Base-by-base conservation (phyloP, 306 rosid species). In the Gastrolobium villosum region DNA sequence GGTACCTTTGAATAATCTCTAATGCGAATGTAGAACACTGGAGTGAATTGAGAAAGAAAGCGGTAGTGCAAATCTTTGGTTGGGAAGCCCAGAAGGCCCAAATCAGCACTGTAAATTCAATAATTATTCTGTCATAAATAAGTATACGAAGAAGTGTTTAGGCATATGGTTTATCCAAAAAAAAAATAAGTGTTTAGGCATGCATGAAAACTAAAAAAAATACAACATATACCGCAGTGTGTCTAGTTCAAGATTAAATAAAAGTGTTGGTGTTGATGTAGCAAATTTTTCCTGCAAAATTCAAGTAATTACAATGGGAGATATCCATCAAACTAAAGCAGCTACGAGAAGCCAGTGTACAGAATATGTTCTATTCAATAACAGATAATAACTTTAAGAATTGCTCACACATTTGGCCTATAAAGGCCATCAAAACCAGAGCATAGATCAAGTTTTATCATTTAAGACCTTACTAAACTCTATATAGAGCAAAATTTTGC, bases 221-320 rank as follows among this genome's bases (percentile, higher is more conserved):
- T 54, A 62, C 26, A 53, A 32, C 44, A 39, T 63, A 57, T 88
- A 95, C 99, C 97, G 97, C 74, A 95, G 78, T 14, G 99, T 95
- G 52, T 95, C 99, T 31, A 95, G 94, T 81, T 95, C 99, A 60
- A 95, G 98, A 86, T 92, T 95, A 79, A 95, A 95, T 54, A 95
- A 45, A 82, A 95, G 92, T 32, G 95, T 75, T 20, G 99, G 97
- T 43, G 90, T 88, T 78, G 98, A 86, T 36, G 32, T 11, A n/a
- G 98, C 97, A 88, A 91, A 87, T 14, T 81, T 84, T 86, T 92
- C 99, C 99, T 95, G 96, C 84, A 92, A 54, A 81, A 73, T 57
- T 44, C 86, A 69, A 64, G 54, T 55, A 79, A 78, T 63, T 64
- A 82, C 63, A 72, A 46, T 62, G 65, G 41, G 69, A 50, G 48